A percentile compares a stretch with the other conserved stretches of the same genome.
Conservation (phyloP, 306 rosid species). For the Sophora flavescens region DNA sequence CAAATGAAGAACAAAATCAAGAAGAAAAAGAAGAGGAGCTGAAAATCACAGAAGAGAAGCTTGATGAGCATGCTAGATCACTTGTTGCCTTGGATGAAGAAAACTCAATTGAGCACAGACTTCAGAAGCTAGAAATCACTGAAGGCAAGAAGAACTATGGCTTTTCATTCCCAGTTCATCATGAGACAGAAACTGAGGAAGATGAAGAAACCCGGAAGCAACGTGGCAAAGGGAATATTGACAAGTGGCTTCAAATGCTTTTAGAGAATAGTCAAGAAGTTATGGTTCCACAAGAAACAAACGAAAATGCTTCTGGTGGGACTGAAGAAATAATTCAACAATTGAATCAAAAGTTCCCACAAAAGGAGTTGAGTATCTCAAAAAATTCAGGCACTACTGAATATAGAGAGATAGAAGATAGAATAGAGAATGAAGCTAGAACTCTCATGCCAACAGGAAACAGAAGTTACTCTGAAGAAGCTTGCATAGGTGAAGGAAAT, state of each 20-base stretch:
- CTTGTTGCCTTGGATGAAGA: slow-evolving; percentile 61
- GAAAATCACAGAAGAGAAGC: slow-evolving; percentile 49
- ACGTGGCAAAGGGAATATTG: slow-evolving; percentile 94
- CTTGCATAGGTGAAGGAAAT: slow-evolving; percentile 48
- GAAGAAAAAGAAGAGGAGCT: slow-evolving; percentile 52
- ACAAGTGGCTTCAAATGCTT: slow-evolving; percentile 95
- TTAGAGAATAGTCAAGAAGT: slow-evolving; percentile 65
- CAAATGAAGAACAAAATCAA: slow-evolving; percentile 54
- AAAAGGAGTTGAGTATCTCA: slow-evolving; percentile 54
- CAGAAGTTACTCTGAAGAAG: slow-evolving; percentile 45
- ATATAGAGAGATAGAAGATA: slow-evolving; percentile 44
- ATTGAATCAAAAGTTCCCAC: slow-evolving; percentile 62
- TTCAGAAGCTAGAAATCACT: slow-evolving; percentile 62
- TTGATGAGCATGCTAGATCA: slow-evolving; percentile 52
- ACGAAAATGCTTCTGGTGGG: slow-evolving; percentile 46
- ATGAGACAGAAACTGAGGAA: slow-evolving; percentile 67
- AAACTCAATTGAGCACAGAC: slow-evolving; percentile 53
- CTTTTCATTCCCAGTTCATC: slow-evolving; percentile 48
- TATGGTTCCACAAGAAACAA: slow-evolving; percentile 47
- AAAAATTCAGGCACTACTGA: slow-evolving; percentile 48
- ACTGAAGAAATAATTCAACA: slow-evolving; percentile 56
- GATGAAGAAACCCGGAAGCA: slow-evolving; percentile 78
- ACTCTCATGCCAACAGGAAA: slow-evolving; percentile 40
- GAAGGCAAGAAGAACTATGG: slow-evolving; percentile 52
- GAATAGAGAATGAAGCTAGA: slow-evolving; percentile 41